A percentile compares a stretch with the other conserved stretches of the same genome.
These are phyloP conservation scores for Orbilia javanica DNA, from an alignment of 2,329 filamentous ascomycete species.

Conservation along the genomic window DNA sequence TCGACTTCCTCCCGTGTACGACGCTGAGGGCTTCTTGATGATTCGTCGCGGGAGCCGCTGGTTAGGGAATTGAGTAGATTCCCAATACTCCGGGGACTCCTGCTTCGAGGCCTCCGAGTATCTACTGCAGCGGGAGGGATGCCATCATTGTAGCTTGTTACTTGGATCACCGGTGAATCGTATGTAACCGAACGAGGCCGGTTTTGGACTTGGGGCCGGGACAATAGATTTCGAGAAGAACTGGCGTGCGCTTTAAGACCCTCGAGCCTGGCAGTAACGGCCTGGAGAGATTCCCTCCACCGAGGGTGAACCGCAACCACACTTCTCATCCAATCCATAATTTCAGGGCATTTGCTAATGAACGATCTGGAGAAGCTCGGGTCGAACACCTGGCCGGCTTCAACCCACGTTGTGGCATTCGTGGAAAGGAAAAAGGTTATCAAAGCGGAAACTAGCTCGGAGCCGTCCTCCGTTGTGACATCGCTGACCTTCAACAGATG, in stretches of 20 bases:
- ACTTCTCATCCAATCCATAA: slow-evolving; percentile 48
- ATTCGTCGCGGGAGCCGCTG: slow-evolving; percentile 2
- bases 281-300: slow-evolving; percentile 53
- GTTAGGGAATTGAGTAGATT: slow-evolving; percentile 35
- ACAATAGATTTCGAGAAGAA: slow-evolving; percentile 10
- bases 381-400: slow-evolving; percentile 51
- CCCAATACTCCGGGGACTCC: slow-evolving; percentile 37
- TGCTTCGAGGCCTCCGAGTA: slow-evolving; percentile 24
- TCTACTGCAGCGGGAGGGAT: not conserved
- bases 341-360: slow-evolving; percentile 28
- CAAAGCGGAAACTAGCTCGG: slow-evolving; percentile 43
- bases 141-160: slow-evolving; percentile 33
- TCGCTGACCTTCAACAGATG: slow-evolving; percentile 56
- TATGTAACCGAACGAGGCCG: slow-evolving; percentile 45
- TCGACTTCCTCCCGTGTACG: slow-evolving; percentile 54
- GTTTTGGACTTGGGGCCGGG: slow-evolving; percentile 17
- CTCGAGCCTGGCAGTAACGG: slow-evolving; percentile 39
- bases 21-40: slow-evolving; percentile 41
- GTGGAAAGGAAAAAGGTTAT: slow-evolving; percentile 56
- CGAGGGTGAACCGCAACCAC: slow-evolving; percentile 48
- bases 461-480: slow-evolving; percentile 53
- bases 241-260: slow-evolving; percentile 32
- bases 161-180: slow-evolving; percentile 39
- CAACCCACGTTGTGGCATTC: slow-evolving; percentile 52
- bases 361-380: slow-evolving; percentile 25